phyloP scores from a whole-genome alignment of 306 rosid species.

The Biancaea sappan region DNA sequence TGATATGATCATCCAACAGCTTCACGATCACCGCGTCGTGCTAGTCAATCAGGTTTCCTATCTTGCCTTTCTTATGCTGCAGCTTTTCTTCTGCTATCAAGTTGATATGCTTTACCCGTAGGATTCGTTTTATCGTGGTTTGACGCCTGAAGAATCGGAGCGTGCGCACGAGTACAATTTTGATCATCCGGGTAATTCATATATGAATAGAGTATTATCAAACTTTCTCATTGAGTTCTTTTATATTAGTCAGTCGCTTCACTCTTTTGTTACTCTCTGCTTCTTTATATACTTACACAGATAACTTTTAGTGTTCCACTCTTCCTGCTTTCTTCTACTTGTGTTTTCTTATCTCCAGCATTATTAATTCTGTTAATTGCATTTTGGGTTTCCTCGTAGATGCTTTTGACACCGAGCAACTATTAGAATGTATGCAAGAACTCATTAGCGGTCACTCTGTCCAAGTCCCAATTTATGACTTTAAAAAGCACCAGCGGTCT shows the following conservation, averaged over 20 bases:
- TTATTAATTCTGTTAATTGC: not conserved
- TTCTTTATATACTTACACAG: not conserved
- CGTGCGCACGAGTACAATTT: slow-evolving; percentile 90
- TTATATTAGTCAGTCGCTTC: not conserved
- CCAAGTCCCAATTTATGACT: slow-evolving; percentile 90
- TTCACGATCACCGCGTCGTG: slow-evolving; percentile 94
- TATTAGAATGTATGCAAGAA: slow-evolving; percentile 71
- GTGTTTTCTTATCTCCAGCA: not conserved
- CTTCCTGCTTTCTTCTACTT: not conserved
- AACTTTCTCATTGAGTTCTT: not conserved
- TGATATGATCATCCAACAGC: slow-evolving; percentile 98
- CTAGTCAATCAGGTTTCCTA: slow-evolving; percentile 85
- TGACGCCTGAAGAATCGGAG: slow-evolving; percentile 77
- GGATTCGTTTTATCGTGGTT: slow-evolving; percentile 98
- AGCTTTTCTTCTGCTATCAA: not conserved
- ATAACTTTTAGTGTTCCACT: not conserved
- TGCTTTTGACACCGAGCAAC: slow-evolving; percentile 93
- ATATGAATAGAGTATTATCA: not conserved
- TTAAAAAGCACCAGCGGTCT: slow-evolving; percentile 83
- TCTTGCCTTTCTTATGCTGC: not conserved
- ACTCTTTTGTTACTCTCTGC: slow-evolving; percentile 3
- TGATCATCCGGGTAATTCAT: slow-evolving; percentile 85
- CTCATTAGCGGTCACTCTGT: slow-evolving; percentile 72
- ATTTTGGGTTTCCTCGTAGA: slow-evolving; percentile 42
- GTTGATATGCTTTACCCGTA: slow-evolving; percentile 24